Evolutionary conservation across 2,329 filamentous ascomycete species (phyloP), one percentile per base, ranked within the genome.

Genomic region (Coniochaeta pulveracea): DNA sequence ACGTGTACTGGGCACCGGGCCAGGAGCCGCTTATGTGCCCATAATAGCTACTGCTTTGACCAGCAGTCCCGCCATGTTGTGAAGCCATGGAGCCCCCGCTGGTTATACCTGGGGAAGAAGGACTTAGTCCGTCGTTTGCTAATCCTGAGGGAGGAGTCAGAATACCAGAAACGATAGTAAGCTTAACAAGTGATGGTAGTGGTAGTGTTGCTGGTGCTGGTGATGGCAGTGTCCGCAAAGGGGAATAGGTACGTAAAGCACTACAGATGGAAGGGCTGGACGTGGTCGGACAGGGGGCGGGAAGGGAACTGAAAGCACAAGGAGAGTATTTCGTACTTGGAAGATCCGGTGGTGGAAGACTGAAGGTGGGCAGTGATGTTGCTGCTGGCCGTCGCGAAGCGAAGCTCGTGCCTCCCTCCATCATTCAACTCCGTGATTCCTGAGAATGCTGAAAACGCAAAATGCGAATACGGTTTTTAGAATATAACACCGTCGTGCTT

Each of bases 341-440:
- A 48, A 70, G 60, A 33, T 71, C 66, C 44, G 78, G 74, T 42
- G 75, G 73, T 33, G 49, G 50, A 12, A 85, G 69, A 49, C 81
- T 75, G 50, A 84, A 83, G 44, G 60, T 69, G 37, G 80, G 79
- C 40, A 86, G 67, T 46, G 71, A 70, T 37, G 72, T 73, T 40
- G 80, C 75, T 49, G 79, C 79, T 49, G 76, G 72, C 55, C 80
- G 73, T 48, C 81, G 72, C 54, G 77, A 69, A 45, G 77, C 73
- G 52, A 86, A 76, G 60, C 79, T 80, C 51, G 69, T 46, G 12
- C 30, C 30, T 10, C 19, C 30, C n/a, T 31, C 28, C 28, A 31
- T 31, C 8, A 18, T 31, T 12, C 4, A 19, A 19, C n/a, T 21
- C 15, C 4, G 4, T 14, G 18, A 22, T 14, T 31, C 10, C 18